Conservation (phyloP, 495 filamentous ascomycete species). For the Aspergillus coremiiformis region DNA sequence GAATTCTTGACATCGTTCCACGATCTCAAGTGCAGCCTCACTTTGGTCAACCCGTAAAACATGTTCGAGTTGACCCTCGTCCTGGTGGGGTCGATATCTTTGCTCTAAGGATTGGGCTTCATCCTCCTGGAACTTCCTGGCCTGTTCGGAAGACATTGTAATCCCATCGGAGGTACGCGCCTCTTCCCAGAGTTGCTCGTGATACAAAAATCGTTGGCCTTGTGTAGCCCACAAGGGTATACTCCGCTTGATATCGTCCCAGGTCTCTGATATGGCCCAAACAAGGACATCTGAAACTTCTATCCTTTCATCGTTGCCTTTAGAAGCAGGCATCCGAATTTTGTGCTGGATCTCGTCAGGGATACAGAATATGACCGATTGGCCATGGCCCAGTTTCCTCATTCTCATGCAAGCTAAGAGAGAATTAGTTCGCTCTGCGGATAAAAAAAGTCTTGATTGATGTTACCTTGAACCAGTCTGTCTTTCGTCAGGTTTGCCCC, state of each 20-base stretch:
- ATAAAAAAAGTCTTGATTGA: not conserved
- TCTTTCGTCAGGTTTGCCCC: constrained; percentile 66
- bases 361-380: not conserved
- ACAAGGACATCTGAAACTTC: not conserved
- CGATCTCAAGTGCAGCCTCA: not conserved
- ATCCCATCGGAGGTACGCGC: not conserved
- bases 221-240: not conserved
- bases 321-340: not conserved
- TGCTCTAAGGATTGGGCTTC: not conserved
- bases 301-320: not conserved
- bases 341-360: not conserved
- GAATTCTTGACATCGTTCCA: not conserved
- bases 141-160: not conserved
- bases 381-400: not conserved
- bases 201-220: not conserved
- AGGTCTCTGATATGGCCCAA: not conserved
- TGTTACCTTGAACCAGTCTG: not conserved
- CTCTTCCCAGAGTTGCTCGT: not conserved
- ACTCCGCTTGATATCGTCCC: not conserved
- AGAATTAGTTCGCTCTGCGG: too few species aligned
- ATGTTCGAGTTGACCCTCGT: not conserved
- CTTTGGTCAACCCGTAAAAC: not conserved
- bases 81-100: not conserved
- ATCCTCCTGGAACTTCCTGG: not conserved
- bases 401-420: not conserved